phyloP scores from a whole-genome alignment of 768 basidiomycete species.

The Rhodotorula taiwanensis region DNA sequence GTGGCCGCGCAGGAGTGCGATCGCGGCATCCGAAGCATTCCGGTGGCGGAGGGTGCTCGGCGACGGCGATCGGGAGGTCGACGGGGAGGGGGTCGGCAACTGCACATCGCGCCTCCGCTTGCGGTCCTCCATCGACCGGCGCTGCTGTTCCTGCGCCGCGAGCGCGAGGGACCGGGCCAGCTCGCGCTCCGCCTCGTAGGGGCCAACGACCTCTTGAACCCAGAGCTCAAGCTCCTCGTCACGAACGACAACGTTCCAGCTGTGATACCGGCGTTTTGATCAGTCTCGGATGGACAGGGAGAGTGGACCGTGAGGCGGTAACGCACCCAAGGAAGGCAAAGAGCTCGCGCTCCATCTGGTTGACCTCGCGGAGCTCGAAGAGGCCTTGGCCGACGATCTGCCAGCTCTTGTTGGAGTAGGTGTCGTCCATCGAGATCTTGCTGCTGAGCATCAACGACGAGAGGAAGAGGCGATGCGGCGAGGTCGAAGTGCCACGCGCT shows the following conservation, averaged over 20 bases:
- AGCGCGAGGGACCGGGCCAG: constrained; percentile 21
- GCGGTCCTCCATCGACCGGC: constrained; percentile 30
- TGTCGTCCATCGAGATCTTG: constrained; percentile 81
- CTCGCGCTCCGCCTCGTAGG: constrained; percentile 30
- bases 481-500: constrained; percentile 79
- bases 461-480: constrained; percentile 81
- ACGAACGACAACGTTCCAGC: constrained; percentile 40
- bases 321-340: constrained; percentile 61
- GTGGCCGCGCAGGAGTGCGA: constrained; percentile 37
- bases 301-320: not conserved
- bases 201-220: constrained; percentile 24
- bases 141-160: constrained; percentile 14
- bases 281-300: not conserved
- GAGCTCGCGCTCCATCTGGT: constrained; percentile 89
- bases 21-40: constrained; percentile 38
- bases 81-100: constrained; percentile 18
- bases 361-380: constrained; percentile 79
- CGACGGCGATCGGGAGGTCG: constrained; percentile 32
- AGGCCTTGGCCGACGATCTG: constrained; percentile 80
- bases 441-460: constrained; percentile 68
- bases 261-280: not conserved
- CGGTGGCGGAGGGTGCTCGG: constrained; percentile 37
- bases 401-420: constrained; percentile 90
- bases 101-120: constrained; percentile 32
- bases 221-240: constrained; percentile 39